Conservation (phyloP, 2,329 filamentous ascomycete species). For the Lachnellula occidentalis region DNA sequence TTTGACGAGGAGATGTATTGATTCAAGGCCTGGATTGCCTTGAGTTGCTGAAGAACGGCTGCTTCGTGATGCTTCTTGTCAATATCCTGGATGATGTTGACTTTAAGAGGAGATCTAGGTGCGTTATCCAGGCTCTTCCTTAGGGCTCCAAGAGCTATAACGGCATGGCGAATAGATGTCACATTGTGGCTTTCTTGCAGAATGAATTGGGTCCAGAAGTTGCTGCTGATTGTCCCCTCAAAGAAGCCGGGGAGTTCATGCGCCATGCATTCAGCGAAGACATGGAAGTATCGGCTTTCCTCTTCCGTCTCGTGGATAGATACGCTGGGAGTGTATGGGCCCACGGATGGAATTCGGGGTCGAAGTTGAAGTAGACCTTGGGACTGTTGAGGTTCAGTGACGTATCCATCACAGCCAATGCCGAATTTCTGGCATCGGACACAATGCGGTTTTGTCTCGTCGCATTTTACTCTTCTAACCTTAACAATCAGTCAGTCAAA, state of each 20-base stretch:
- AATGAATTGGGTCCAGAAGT: slow-evolving; percentile 59
- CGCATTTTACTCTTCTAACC: slow-evolving; percentile 59
- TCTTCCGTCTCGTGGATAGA: slow-evolving; percentile 44
- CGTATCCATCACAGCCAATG: slow-evolving; percentile 56
- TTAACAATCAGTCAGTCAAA: slow-evolving; percentile 14
- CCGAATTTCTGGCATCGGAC: slow-evolving; percentile 55
- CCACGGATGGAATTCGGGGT: slow-evolving; percentile 27
- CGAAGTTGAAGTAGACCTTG: slow-evolving; percentile 18
- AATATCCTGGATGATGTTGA: slow-evolving; percentile 35
- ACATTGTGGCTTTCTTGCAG: slow-evolving; percentile 57
- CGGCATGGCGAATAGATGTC: slow-evolving; percentile 56
- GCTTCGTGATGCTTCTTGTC: slow-evolving; percentile 51
- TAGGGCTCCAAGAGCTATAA: slow-evolving; percentile 61
- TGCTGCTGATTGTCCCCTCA: slow-evolving; percentile 37
- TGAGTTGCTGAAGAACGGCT: slow-evolving; percentile 53
- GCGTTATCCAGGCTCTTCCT: slow-evolving; percentile 55
- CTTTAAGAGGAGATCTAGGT: slow-evolving; percentile 24
- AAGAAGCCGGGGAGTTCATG: slow-evolving; percentile 61
- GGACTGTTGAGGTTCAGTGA: slow-evolving; percentile 14
- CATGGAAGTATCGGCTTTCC: slow-evolving; percentile 55
- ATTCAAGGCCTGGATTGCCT: slow-evolving; percentile 49
- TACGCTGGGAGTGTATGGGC: slow-evolving; percentile 27
- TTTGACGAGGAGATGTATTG: slow-evolving; percentile 39
- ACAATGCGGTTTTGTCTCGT: slow-evolving; percentile 58
- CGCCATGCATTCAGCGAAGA: slow-evolving; percentile 55